phyloP scores from a whole-genome alignment of 2,329 filamentous ascomycete genomes.

The Aspergillus sp. region DNA sequence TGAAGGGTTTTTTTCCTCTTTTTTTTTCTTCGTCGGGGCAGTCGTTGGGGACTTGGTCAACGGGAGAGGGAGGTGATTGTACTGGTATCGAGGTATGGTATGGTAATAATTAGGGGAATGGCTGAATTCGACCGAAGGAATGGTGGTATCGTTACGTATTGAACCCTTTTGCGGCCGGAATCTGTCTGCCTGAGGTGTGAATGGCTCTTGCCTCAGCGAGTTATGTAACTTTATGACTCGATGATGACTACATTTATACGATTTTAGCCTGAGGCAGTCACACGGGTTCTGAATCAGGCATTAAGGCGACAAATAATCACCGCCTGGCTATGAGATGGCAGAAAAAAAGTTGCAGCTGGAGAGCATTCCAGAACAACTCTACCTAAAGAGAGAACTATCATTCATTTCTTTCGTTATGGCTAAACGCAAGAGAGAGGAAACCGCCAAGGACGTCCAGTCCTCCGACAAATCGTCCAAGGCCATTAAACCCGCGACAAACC shows the following conservation, averaged over 20 bases:
- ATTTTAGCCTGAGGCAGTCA: not conserved
- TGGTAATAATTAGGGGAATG: not conserved
- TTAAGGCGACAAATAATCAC: not conserved
- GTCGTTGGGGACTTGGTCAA: slow-evolving; percentile 7
- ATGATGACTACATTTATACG: not conserved
- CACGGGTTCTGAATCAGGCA: not conserved
- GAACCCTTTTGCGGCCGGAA: not conserved
- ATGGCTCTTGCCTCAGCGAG: not conserved
- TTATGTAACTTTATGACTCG: not conserved
- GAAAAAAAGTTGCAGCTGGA: slow-evolving; percentile 16
- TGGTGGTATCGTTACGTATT: slow-evolving; percentile 7
- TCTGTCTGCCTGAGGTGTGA: slow-evolving; percentile 11
- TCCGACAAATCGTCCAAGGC: slow-evolving; percentile 24
- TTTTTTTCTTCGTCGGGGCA: not conserved
- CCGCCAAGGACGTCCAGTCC: slow-evolving; percentile 19
- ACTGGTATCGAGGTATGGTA: not conserved
- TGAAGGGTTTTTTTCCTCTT: slow-evolving; percentile 24
- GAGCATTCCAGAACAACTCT: not conserved
- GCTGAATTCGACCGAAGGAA: too few relatives aligned
- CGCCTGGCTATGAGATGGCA: slow-evolving; percentile 6
- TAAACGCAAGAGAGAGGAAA: slow-evolving; percentile 40
- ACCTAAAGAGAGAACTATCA: not conserved
- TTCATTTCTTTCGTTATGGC: slow-evolving; percentile 24
- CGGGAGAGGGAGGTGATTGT: not conserved
- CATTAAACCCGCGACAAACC: slow-evolving; percentile 23